Evolutionary conservation across 2,329 filamentous ascomycete species (phyloP), one percentile per base, ranked within the genome.

Genomic region (Ploettnerulaceae sp.): DNA sequence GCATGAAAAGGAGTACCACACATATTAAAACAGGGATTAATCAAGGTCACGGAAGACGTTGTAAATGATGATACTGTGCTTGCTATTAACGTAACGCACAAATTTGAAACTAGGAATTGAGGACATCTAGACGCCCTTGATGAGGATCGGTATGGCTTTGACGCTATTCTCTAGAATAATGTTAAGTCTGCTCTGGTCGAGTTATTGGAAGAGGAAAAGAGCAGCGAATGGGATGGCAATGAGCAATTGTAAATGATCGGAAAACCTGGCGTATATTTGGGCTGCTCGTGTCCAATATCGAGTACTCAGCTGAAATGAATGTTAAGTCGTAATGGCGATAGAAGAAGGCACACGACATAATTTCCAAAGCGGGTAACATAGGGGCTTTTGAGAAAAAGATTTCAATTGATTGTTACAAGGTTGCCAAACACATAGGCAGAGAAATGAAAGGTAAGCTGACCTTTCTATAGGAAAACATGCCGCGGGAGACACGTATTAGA

Each of bases 131-230:
- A 46, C 3, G 37, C 28, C 11, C 25, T 26, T 12, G 48, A 25
- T 1, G 37, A 47, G 4, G 38, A 11, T 22, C 32, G 49, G 47
- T 45, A 54, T 36, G 35, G 42, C 24, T 54, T 61, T 7, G 56
- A 51, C 14, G 56, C 54, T 11, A 57, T 58, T 21, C 33, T 41
- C 57, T 56, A 59, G 43, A 58, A 58, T 3, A 45, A 32, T 2
- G 47, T 49, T 5, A 54, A 59, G 26, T 52, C 52, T 14, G 46
- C 52, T 15, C 54, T 56, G 20, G 47, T 41, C 18, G 50, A 43
- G 28, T 51, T 56, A 22, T 48, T 42, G 11, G 50, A 43, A 24
- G 57, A 48, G 38, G 45, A 25, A 47, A 54, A n/a, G n/a, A n/a
- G n/a, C n/a, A n/a, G n/a, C n/a, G n/a, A n/a, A n/a, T n/a, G n/a